phyloP scores from a whole-genome alignment of 371 early-diverging fungal species.

The Circinella umbellata region DNA sequence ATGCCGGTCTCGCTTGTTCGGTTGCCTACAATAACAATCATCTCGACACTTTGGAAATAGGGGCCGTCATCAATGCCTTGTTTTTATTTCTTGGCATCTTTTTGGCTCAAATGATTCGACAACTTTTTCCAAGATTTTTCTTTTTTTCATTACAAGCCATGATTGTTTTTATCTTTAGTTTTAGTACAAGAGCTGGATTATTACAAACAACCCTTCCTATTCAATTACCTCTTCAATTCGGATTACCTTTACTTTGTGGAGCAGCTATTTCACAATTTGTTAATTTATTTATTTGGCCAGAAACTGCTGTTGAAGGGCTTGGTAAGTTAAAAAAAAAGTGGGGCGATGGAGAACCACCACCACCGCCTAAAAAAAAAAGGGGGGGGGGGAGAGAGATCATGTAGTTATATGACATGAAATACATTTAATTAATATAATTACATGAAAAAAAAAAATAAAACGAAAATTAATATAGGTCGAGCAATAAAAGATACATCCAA shows the following conservation, averaged over 20 bases:
- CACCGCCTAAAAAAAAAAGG: too few relatives aligned
- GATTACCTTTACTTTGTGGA: slow-evolving; percentile 29
- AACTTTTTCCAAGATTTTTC: slow-evolving; percentile 27
- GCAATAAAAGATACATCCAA: slow-evolving; percentile 46
- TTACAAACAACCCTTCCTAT: slow-evolving; percentile 15
- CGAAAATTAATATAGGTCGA: slow-evolving; percentile 26
- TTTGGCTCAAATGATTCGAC: slow-evolving; percentile 29
- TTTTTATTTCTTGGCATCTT: slow-evolving; percentile 30
- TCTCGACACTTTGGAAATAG: slow-evolving; percentile 10
- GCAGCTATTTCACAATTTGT: slow-evolving; percentile 36
- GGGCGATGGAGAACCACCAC: too few relatives aligned
- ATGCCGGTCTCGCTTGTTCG: slow-evolving; percentile 34
- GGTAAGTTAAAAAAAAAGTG: slow-evolving; percentile 16
- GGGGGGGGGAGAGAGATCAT: too few relatives aligned
- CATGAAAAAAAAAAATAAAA: too few relatives aligned
- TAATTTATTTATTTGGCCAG: slow-evolving; percentile 53
- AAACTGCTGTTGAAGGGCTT: slow-evolving; percentile 55
- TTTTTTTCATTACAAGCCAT: slow-evolving; percentile 39
- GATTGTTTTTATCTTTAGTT: slow-evolving; percentile 32
- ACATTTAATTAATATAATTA: too few relatives aligned
- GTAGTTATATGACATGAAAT: too few relatives aligned
- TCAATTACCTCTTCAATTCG: slow-evolving; percentile 20
- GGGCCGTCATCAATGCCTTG: slow-evolving; percentile 20
- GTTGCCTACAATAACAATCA: slow-evolving; percentile 35
- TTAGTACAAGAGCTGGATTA: slow-evolving; percentile 22